Percentiles rank a stretch among this genome's conserved stretches.
phyloP scores from a whole-genome alignment of 352 stramenopile species.

The Phytophthora citrophthora region DNA sequence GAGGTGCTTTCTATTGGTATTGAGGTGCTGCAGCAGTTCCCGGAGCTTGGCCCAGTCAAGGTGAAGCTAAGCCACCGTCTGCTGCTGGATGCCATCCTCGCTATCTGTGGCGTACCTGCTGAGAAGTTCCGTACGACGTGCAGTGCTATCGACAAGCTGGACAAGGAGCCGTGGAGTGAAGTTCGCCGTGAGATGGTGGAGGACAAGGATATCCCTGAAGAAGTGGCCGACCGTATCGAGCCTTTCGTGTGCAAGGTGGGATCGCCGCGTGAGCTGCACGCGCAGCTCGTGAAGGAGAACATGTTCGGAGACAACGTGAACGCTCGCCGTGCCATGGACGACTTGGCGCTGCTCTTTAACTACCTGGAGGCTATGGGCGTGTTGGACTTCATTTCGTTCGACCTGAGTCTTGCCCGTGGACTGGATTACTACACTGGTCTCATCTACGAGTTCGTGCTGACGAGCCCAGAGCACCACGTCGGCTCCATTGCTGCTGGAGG shows the following conservation, averaged over 20 bases:
- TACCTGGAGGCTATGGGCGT: slow-evolving; percentile 98
- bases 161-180: slow-evolving; percentile 96
- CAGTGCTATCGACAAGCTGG: slow-evolving; percentile 98
- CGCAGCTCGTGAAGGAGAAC: slow-evolving; percentile 69
- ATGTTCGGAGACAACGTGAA: slow-evolving; percentile 93
- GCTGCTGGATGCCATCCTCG: slow-evolving; percentile 97
- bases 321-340: slow-evolving; percentile 87
- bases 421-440: slow-evolving; percentile 99
- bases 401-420: slow-evolving; percentile 96
- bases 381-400: slow-evolving; percentile 95
- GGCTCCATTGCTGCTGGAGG: slow-evolving; percentile 97
- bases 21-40: slow-evolving; percentile 91
- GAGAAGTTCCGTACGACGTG: slow-evolving; percentile 98
- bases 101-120: slow-evolving; percentile 96
- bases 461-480: slow-evolving; percentile 89
- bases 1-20: slow-evolving; percentile 96
- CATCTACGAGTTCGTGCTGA: slow-evolving; percentile 99
- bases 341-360: slow-evolving; percentile 95
- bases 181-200: slow-evolving; percentile 95
- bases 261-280: slow-evolving; percentile 87
- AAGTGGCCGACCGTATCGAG: slow-evolving; percentile 95
- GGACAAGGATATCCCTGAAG: slow-evolving; percentile 94
- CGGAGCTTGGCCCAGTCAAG: slow-evolving; percentile 90
- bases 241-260: slow-evolving; percentile 94
- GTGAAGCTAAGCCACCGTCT: slow-evolving; percentile 98